Percentiles rank a stretch among this genome's conserved stretches.
phyloP scores from a whole-genome alignment of 2,329 filamentous ascomycete species.

The Blastomyces gilchristii region DNA sequence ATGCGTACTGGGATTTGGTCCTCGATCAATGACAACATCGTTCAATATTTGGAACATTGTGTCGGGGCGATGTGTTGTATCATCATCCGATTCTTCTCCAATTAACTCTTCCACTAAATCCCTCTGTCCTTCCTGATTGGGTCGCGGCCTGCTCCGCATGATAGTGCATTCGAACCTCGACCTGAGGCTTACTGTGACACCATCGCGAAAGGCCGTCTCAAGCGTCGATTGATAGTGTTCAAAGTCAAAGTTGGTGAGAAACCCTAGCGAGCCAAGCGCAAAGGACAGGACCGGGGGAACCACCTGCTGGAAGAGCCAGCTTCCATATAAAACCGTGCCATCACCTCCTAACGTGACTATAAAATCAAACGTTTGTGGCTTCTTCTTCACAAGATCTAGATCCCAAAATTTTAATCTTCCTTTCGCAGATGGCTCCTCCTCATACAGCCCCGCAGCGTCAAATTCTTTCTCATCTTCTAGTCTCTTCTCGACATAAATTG shows the following conservation, averaged over 20 bases:
- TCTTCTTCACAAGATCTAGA: slow-evolving; percentile 61
- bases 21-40: slow-evolving; percentile 90
- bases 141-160: slow-evolving; percentile 54
- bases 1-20: slow-evolving; percentile 77
- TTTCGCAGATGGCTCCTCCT: slow-evolving; percentile 46
- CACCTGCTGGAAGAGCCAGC: slow-evolving; percentile 92
- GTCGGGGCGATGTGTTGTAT: slow-evolving; percentile 74
- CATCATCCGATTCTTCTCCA: slow-evolving; percentile 72
- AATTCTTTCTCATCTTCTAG: slow-evolving; percentile 63
- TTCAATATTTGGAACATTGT: slow-evolving; percentile 85
- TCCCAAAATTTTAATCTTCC: slow-evolving; percentile 72
- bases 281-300: slow-evolving; percentile 92
- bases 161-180: slow-evolving; percentile 87
- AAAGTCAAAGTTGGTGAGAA: slow-evolving; percentile 95
- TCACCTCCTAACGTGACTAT: slow-evolving; percentile 86
- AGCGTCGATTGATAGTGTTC: slow-evolving; percentile 60
- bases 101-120: slow-evolving; percentile 85
- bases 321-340: slow-evolving; percentile 92
- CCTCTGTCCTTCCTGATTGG: slow-evolving; percentile 33
- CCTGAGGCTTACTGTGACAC: slow-evolving; percentile 77
- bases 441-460: slow-evolving; percentile 57
- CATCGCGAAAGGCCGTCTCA: slow-evolving; percentile 62
- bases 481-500: slow-evolving; percentile 70
- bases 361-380: slow-evolving; percentile 86
- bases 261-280: slow-evolving; percentile 80